Conservation (phyloP, 2,329 filamentous ascomycete species). For the Cladosporium colombiae region DNA sequence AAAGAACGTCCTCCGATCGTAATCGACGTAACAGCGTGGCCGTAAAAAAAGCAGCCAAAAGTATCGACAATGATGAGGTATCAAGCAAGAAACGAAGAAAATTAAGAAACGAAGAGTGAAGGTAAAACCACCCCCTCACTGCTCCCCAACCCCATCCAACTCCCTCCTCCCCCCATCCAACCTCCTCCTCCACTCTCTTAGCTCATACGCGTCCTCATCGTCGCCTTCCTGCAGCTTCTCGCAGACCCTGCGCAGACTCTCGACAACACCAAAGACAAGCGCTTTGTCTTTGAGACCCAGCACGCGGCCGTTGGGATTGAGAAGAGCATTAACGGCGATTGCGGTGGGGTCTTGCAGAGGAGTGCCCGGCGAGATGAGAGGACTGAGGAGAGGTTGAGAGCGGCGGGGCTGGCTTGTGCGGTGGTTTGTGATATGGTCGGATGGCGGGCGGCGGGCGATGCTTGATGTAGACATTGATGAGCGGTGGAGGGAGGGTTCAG, state of each 20-base stretch:
- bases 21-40: background rate
- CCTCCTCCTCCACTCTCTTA: slow-evolving; percentile 46
- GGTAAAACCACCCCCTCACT: background rate
- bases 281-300: slow-evolving; percentile 58
- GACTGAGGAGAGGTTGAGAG: slow-evolving; percentile 31
- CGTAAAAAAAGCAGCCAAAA: background rate
- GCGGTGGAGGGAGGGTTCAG: slow-evolving; percentile 7
- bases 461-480: slow-evolving; percentile 25
- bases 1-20: background rate
- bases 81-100: background rate
- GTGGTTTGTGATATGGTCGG: slow-evolving; percentile 21
- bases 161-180: slow-evolving; percentile 10
- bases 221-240: slow-evolving; percentile 49
- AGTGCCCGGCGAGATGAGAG: slow-evolving; percentile 35
- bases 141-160: slow-evolving; percentile 5
- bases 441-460: slow-evolving; percentile 31
- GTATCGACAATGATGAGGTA: background rate
- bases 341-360: slow-evolving; percentile 39
- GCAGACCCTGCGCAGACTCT: slow-evolving; percentile 57
- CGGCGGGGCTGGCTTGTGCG: background rate
- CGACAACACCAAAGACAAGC: slow-evolving; percentile 52
- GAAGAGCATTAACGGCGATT: slow-evolving; percentile 42
- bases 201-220: slow-evolving; percentile 60
- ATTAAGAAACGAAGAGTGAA: background rate
- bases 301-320: slow-evolving; percentile 40